A percentile compares a stretch with the other conserved stretches of the same genome.
phyloP scores from a whole-genome alignment of 805 yeast genomes.

The Jamesozyma jinghongensis region DNA sequence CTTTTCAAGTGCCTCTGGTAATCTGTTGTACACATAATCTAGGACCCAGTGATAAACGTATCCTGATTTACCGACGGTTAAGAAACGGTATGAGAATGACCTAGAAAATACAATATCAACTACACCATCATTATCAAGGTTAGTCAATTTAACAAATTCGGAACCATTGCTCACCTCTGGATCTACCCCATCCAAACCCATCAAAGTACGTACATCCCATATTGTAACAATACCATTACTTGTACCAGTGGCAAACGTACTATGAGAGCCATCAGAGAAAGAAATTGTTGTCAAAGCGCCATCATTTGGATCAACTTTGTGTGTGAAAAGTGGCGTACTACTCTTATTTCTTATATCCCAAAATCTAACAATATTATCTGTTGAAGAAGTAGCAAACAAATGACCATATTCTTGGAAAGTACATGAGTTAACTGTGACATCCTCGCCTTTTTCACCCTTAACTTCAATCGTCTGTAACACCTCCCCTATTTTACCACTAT shows the following conservation, averaged over 20 bases:
- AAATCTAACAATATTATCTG: conserved; percentile 21
- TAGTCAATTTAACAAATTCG: conserved; percentile 17
- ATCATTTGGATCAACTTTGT: conserved; percentile 13
- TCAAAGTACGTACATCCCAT: conserved; percentile 27
- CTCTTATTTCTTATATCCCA: conserved; percentile 20
- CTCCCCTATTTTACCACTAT: conserved; percentile 16
- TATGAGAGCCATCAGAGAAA: conserved; percentile 17
- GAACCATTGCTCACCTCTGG: conserved; percentile 3
- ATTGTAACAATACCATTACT: conserved; percentile 22
- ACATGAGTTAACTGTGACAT: not conserved
- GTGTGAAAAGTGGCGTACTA: conserved; percentile 13
- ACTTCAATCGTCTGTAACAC: conserved; percentile 16
- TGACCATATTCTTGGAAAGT: not conserved
- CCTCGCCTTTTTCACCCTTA: not conserved
- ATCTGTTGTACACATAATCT: conserved; percentile 30
- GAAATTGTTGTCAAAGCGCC: conserved; percentile 19
- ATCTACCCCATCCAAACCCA: conserved; percentile 5
- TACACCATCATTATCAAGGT: conserved; percentile 21
- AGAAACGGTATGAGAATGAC: conserved; percentile 18
- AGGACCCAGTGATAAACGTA: conserved; percentile 29
- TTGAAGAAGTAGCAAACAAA: conserved; percentile 19
- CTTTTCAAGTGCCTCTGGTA: conserved; percentile 33
- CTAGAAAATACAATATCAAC: conserved; percentile 20
- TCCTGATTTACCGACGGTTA: conserved; percentile 25
- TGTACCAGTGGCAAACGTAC: conserved; percentile 26